phyloP scores from a whole-genome alignment of 2,329 filamentous ascomycete genomes.

The Trichoderma sp. region DNA sequence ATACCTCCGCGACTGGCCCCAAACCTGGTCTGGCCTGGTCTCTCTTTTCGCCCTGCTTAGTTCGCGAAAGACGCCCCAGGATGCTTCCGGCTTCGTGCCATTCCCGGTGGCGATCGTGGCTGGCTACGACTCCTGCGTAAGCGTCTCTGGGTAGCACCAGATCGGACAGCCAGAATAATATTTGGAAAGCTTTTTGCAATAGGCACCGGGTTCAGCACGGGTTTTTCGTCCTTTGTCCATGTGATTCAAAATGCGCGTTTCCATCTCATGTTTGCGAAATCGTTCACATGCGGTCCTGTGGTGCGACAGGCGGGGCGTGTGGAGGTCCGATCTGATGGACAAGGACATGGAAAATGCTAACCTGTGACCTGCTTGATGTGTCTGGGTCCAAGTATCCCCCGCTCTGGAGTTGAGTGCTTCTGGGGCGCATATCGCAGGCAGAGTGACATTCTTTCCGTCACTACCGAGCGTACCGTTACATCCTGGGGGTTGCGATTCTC shows the following conservation, averaged over 20 bases:
- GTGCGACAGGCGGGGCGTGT: neutral
- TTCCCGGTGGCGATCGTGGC: conserved; percentile 12
- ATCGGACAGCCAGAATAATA: neutral
- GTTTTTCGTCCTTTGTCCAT: neutral
- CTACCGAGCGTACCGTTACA: conserved; percentile 13
- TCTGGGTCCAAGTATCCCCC: neutral
- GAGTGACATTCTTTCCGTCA: conserved; percentile 8
- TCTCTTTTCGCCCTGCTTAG: neutral
- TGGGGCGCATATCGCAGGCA: neutral
- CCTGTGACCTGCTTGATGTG: neutral
- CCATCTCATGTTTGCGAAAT: neutral
- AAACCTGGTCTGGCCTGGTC: neutral
- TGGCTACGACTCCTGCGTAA: neutral
- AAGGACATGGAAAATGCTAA: neutral
- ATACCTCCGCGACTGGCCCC: neutral
- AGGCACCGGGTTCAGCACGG: neutral
- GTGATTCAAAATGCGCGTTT: neutral
- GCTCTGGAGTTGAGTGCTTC: neutral
- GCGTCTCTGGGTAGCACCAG: neutral
- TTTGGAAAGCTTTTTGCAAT: neutral
- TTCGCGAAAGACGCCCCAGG: neutral
- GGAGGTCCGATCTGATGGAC: neutral
- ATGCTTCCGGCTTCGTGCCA: conserved; percentile 2
- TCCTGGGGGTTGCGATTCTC: neutral
- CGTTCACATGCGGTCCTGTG: neutral